phyloP scores from a whole-genome alignment of 345 rosid species.

The Populus deltoides region DNA sequence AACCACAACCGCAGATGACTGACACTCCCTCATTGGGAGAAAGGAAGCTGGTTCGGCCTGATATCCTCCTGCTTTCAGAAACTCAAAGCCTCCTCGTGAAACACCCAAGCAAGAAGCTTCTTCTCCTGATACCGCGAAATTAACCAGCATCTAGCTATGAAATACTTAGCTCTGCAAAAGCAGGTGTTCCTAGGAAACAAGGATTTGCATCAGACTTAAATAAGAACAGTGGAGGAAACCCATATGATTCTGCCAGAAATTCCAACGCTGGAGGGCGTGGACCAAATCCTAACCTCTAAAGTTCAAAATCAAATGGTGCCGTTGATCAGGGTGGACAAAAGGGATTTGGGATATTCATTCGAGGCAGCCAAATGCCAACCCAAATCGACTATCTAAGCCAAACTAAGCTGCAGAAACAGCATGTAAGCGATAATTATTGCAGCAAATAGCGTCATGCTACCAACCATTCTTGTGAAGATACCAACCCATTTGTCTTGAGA shows the following conservation, averaged over 20 bases:
- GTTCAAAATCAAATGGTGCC: constrained; percentile 10
- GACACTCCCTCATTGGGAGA: constrained; percentile 14
- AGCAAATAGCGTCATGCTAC: neutral
- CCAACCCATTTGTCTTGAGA: neutral
- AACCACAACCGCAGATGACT: constrained; percentile 19
- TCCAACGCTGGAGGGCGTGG: constrained; percentile 7
- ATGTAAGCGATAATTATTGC: no score
- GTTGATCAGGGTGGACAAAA: constrained; percentile 11
- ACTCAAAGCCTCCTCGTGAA: constrained; percentile 23
- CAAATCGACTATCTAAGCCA: neutral
- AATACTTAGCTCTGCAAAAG: constrained; percentile 46
- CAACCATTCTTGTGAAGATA: neutral
- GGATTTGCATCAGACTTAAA: constrained; percentile 10
- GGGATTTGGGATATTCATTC: constrained; percentile 33
- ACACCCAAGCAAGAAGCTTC: constrained; percentile 19
- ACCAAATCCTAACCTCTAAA: constrained; percentile 1
- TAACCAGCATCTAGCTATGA: constrained; percentile 44
- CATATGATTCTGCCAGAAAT: neutral
- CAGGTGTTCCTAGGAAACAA: constrained; percentile 17
- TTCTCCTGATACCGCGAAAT: constrained; percentile 11
- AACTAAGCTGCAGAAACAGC: neutral
- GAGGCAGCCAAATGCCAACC: neutral
- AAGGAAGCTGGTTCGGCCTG: constrained; percentile 14
- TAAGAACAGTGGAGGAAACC: constrained; percentile 2
- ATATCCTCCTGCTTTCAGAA: constrained; percentile 18